Base-by-base conservation (phyloP, 345 rosid genomes). In the Acer campestre region DNA sequence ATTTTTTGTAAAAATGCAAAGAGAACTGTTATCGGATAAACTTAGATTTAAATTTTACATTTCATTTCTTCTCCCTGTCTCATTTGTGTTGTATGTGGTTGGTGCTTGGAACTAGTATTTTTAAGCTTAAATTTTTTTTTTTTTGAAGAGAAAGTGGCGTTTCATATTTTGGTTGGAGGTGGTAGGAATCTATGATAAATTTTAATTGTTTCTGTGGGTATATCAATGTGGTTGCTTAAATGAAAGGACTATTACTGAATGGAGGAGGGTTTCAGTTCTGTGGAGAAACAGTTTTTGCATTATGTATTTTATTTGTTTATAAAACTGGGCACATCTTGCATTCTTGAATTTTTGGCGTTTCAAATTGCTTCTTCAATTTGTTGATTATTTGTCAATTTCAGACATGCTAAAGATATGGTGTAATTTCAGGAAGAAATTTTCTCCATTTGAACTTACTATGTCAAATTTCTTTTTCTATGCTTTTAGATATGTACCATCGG, bases 401-500 rank as follows among this genome's bases (percentile, higher is more conserved):
- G 61, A n/a, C 27, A 63, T 48, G 77, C 38, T 53, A 44, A 23
- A 49, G 16, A 38, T 29, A n/a, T 48, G 51, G 44, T 74, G 18
- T 63, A 27, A 48, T 11, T 46, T 44, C 58, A 56, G 38, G 63
- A 20, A 66, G 63, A 31, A 51, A 13, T 74, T 69, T 29, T 4
- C 61, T 75, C 68, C 40, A 40, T 75, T 68, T n/a, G 62, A 61
- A 76, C 58, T 77, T 70, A 68, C 74, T 63, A 53, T 66, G 14
- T 63, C 16, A 10, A n/a, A 13, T 59, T 71, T 78, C 61, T 76
- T 79, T 71, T 46, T 35, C 63, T 74, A 27, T 81, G 51, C 70
- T 78, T 68, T 72, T 89, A 96, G 99, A 78, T 96, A 94, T 78
- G 78, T 96, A 62, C 98, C 98, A 77, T 92, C 99, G 38, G 91